Conservation (phyloP, 352 stramenopile genomes). For the Pythium monospermum region DNA sequence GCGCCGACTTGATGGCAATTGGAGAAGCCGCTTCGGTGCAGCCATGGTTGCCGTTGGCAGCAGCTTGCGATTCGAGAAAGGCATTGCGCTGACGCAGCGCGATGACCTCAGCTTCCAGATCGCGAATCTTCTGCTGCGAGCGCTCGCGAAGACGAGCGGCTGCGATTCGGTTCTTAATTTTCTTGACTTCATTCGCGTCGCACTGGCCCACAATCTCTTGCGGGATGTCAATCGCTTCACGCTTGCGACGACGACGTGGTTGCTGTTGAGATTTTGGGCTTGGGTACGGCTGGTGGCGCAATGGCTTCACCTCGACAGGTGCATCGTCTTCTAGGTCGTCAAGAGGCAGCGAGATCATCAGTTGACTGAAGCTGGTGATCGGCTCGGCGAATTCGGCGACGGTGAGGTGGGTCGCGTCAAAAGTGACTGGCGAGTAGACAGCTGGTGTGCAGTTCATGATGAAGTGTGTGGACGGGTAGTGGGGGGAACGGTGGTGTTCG, state of each 20-base stretch:
- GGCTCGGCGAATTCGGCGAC: slow-evolving; percentile 4
- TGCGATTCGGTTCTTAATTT: slow-evolving; percentile 54
- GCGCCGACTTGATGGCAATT: not conserved
- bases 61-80: slow-evolving; percentile 27
- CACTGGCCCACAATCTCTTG: slow-evolving; percentile 20
- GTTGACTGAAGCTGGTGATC: slow-evolving; percentile 14
- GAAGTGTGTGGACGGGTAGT: not conserved
- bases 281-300: slow-evolving; percentile 16
- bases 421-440: slow-evolving; percentile 13
- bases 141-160: slow-evolving; percentile 39
- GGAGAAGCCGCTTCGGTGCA: not conserved
- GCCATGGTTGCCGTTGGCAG: slow-evolving; percentile 17
- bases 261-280: slow-evolving; percentile 9
- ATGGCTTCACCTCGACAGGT: not conserved
- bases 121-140: slow-evolving; percentile 37
- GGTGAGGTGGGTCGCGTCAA: slow-evolving; percentile 12
- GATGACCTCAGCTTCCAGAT: slow-evolving; percentile 33
- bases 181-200: slow-evolving; percentile 38
- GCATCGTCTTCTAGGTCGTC: slow-evolving; percentile 14
- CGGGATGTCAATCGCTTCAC: slow-evolving; percentile 44
- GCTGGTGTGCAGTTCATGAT: slow-evolving; percentile 14
- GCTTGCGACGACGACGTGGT: slow-evolving; percentile 36
- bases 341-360: slow-evolving; percentile 15
- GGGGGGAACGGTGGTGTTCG: not conserved
- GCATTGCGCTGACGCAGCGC: slow-evolving; percentile 31